Evolutionary conservation across 2,329 filamentous ascomycete species (phyloP).

Genomic region (Colletotrichum abscissum): DNA sequence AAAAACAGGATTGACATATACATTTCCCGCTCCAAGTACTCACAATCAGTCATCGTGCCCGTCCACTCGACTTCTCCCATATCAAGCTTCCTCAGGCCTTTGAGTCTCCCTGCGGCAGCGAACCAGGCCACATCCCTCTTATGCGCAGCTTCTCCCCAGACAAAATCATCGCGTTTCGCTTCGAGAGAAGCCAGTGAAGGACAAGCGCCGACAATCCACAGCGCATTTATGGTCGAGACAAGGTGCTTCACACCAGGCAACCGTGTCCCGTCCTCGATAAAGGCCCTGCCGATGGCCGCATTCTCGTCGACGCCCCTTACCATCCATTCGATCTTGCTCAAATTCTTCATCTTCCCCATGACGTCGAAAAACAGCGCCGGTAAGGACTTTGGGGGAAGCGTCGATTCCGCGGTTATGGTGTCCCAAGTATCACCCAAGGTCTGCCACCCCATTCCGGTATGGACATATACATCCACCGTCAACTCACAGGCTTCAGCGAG

Average conservation of each 20-base stretch:
- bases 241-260: background rate
- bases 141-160: background rate
- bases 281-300: background rate
- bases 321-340: conserved; percentile 9
- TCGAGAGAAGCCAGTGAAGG: background rate
- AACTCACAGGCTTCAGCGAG: background rate
- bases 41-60: background rate
- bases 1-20: too few species aligned
- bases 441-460: background rate
- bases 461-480: background rate
- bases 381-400: background rate
- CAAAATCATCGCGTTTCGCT: background rate
- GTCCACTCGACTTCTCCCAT: background rate
- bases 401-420: background rate
- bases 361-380: background rate
- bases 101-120: background rate
- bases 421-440: background rate
- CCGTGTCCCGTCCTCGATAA: background rate
- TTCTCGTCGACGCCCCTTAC: background rate
- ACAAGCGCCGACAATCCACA: background rate
- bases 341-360: background rate
- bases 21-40: fast-evolving
- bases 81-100: background rate
- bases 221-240: background rate
- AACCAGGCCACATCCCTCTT: background rate